Base-by-base conservation (phyloP, 1,284 basidiomycete species). In the Malassezia obtusa region DNA sequence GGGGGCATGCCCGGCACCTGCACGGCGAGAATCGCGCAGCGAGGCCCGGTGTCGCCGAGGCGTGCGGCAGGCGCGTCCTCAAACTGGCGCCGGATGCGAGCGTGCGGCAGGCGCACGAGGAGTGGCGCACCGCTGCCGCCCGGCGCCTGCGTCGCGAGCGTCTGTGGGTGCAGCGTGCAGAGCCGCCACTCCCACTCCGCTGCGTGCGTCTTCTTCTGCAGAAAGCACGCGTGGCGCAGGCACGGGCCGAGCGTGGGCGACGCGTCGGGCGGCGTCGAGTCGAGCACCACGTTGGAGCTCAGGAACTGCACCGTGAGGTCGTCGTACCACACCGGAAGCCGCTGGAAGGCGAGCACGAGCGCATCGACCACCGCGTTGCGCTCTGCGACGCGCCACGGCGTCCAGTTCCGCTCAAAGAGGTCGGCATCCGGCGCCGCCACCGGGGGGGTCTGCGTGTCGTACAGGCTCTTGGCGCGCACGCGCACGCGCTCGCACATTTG, bases 291-390 rank as follows among this genome's bases (percentile, higher is more conserved):
- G n/a, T 49, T 30, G 9, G 48, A 30, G 24, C 35, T 31, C 11
- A 56, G 36, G 25, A 50, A 56, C 21, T 45, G 48, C 10, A 32
- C 22, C 14, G 50, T 3, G 21, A 50, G 15, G 25, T 56, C 53
- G n/a, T 46, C 49, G 32, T 17, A 40, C 17, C 15, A 32, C 12
- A 17, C 33, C 1, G 43, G 38, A 3, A 41, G 30, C 10, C 37
- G 37, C 39, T 46, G 53, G 10, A 56, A 10, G 7, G 49, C 32
- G 7, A 25, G 21, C 11, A 56, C 15, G n/a, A 37, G 43, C 9
- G 53, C 12, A 30, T 49, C 49, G n/a, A 56, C 45, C 1, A 44
- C 33, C 14, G 35, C 24, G 22, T 56, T 50, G 9, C 53, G 53
- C 24, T 50, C 39, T 26, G 28, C 15, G 17, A 50, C 17, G 12